A percentile compares a stretch with the other conserved stretches of the same genome.
Evolutionary conservation across 1,139 yeast species (phyloP).

Genomic region (Zygosaccharomyces pseudobailii): DNA sequence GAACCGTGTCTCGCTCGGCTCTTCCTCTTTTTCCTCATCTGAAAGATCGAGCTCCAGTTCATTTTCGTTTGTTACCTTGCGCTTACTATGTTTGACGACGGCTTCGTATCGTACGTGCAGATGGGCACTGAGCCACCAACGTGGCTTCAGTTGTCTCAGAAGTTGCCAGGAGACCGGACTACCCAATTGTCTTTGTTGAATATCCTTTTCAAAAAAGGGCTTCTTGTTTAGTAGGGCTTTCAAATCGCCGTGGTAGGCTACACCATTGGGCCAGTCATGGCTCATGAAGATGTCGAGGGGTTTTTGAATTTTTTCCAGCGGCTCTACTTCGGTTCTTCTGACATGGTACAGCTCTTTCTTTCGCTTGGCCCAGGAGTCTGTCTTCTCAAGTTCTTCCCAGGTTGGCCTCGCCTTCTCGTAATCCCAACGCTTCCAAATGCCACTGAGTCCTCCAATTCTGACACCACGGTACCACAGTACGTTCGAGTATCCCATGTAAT

Average conservation of each 20-base stretch:
- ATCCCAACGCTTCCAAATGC: conserved; percentile 61
- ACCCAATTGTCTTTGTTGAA: conserved; percentile 59
- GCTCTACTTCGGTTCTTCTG: conserved; percentile 57
- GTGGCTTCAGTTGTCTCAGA: conserved; percentile 53
- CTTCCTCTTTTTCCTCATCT: conserved; percentile 6
- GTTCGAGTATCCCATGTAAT: conserved; percentile 77
- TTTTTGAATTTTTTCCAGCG: conserved; percentile 40
- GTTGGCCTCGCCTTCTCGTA: conserved; percentile 36
- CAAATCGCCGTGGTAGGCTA: conserved; percentile 60
- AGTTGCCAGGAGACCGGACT: conserved; percentile 64
- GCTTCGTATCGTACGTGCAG: conserved; percentile 76
- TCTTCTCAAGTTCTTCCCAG: conserved; percentile 27
- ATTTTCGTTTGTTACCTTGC: conserved; percentile 10
- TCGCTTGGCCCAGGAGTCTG: conserved; percentile 41
- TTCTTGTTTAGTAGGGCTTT: conserved; percentile 48
- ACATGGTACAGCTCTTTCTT: conserved; percentile 67
- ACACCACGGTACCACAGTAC: conserved; percentile 70
- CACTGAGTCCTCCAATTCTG: conserved; percentile 77
- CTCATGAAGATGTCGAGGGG: conserved; percentile 48
- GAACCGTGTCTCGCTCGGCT: conserved; percentile 45
- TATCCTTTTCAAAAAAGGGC: conserved; percentile 64
- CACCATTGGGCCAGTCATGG: conserved; percentile 95
- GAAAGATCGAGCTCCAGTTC: conserved; percentile 20
- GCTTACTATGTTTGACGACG: conserved; percentile 35
- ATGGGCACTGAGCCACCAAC: conserved; percentile 85